These are phyloP conservation scores for Candida pseudoglaebosa DNA, from an alignment of 805 yeast genomes.

Conservation along the genomic window DNA sequence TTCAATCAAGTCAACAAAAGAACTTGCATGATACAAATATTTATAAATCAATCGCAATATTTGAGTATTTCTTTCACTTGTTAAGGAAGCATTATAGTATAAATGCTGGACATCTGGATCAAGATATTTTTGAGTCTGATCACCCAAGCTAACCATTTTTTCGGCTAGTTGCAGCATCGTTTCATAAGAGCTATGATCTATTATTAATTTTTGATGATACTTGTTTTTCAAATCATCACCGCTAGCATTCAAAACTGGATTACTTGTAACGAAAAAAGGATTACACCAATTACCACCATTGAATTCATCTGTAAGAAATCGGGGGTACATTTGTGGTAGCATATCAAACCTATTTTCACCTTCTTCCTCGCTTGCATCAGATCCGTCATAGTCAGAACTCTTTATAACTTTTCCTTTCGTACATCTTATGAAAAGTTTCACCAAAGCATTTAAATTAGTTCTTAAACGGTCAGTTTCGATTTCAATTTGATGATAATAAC, in stretches of 20 bases:
- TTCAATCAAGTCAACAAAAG: constrained; percentile 51
- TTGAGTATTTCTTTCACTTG: constrained; percentile 46
- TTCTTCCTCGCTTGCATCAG: constrained; percentile 33
- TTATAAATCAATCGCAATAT: constrained; percentile 52
- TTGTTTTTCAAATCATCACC: constrained; percentile 41
- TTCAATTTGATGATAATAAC: constrained; percentile 37
- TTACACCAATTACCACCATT: constrained; percentile 81
- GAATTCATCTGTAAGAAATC: constrained; percentile 61
- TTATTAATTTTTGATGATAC: constrained; percentile 42
- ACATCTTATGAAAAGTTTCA: constrained; percentile 27
- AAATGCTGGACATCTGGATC: constrained; percentile 33
- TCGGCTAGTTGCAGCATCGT: constrained; percentile 31
- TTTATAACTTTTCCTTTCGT: constrained; percentile 30
- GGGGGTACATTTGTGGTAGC: constrained; percentile 65
- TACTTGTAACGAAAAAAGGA: constrained; percentile 49
- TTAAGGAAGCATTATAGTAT: constrained; percentile 31
- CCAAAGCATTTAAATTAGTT: constrained; percentile 24
- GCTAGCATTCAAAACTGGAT: constrained; percentile 35
- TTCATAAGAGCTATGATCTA: constrained; percentile 47
- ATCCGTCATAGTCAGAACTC: constrained; percentile 33
- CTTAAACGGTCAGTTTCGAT: constrained; percentile 35
- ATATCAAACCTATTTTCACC: constrained; percentile 32
- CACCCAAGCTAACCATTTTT: constrained; percentile 35
- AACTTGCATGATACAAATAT: constrained; percentile 45
- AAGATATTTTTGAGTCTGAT: constrained; percentile 40